A percentile compares a stretch with the other conserved stretches of the same genome.
Evolutionary conservation across 2,329 filamentous ascomycete genomes (phyloP).

Genomic region (Phyllosticta capitalensis): DNA sequence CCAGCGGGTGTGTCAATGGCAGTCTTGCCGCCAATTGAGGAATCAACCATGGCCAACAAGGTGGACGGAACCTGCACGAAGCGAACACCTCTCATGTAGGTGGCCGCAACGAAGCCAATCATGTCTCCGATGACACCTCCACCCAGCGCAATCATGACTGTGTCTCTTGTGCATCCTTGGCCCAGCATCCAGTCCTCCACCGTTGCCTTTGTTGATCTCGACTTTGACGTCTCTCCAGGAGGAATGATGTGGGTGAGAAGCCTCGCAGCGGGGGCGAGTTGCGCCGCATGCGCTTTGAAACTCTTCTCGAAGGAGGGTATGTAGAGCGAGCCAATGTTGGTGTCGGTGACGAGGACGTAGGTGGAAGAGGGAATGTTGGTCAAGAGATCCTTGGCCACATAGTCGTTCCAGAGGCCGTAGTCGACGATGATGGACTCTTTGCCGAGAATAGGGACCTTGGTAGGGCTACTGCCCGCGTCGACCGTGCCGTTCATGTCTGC

Average conservation of each 20-base stretch:
- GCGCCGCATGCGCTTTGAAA: conserved; percentile 47
- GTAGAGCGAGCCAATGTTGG: conserved; percentile 75
- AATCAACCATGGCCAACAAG: conserved; percentile 93
- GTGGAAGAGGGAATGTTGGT: conserved; percentile 71
- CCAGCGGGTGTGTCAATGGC: conserved; percentile 93
- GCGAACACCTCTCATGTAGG: conserved; percentile 94
- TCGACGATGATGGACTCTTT: conserved; percentile 87
- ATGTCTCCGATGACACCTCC: conserved; percentile 97
- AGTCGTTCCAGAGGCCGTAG: conserved; percentile 78
- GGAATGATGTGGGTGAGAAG: conserved; percentile 84
- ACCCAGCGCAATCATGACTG: conserved; percentile 86
- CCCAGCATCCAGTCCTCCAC: conserved; percentile 97
- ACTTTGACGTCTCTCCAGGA: conserved; percentile 89
- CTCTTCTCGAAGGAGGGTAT: conserved; percentile 63
- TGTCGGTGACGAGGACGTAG: conserved; percentile 94
- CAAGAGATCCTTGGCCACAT: conserved; percentile 73
- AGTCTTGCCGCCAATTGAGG: conserved; percentile 95
- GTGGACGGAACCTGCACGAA: conserved; percentile 97
- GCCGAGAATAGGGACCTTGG: conserved; percentile 71
- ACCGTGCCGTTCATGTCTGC: conserved; percentile 4
- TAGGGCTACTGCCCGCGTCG: conserved; percentile 28
- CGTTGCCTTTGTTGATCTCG: conserved; percentile 82
- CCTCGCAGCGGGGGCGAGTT: conserved; percentile 43
- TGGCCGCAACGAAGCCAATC: conserved; percentile 94
- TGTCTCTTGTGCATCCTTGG: conserved; percentile 88